Evolutionary conservation across 2,329 filamentous ascomycete genomes (phyloP), one percentile per base, ranked within the genome.

Genomic region (Ceratocystis colombiana): DNA sequence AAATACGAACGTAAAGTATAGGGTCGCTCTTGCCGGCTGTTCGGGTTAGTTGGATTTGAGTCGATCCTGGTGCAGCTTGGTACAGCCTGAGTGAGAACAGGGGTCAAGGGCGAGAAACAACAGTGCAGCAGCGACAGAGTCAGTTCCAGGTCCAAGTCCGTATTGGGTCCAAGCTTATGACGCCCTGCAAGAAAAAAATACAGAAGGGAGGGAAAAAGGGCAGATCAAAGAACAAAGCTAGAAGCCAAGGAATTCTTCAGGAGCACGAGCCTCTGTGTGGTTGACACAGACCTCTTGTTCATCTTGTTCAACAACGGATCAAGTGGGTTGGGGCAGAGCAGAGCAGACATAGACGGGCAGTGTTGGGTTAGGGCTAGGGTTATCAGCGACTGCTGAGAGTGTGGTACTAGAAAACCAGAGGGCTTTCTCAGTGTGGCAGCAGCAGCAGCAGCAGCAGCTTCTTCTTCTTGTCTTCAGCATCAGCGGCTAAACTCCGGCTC

Each of bases 281-380:
- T 22, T 50, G 48, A 22, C 48, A 50, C 48, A 50, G 48, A 50
- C 48, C 48, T 50, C 48, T 50, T 50, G 48, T 50, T 50, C 17
- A 50, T 41, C 37, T 41, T 41, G 37, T 41, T 41, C 10, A 15
- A 41, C 37, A 41, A 5, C 37, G 12, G 10, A 41, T 12, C 3
- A 41, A 41, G 37, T 15, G 37, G 37, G 37, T 4, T 15, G 37
- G 37, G 37, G 33, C 33, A 28, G 30, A 6, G 30, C 30, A 41
- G 37, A 41, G 37, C 48, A 50, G 48, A 22, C 20, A 10, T 25
- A 7, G 46, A 48, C 20, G 46, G 46, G n/a, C 46, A 48, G 46
- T 48, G 46, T n/a, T n/a, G 5, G 5, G 20, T 10, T n/a, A 5
- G 5, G 20, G 46, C 17, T 22, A n/a, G n/a, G 46, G n/a, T 20